Base-by-base conservation (phyloP, 2,329 filamentous ascomycete genomes). In the Xylaria sp. region DNA sequence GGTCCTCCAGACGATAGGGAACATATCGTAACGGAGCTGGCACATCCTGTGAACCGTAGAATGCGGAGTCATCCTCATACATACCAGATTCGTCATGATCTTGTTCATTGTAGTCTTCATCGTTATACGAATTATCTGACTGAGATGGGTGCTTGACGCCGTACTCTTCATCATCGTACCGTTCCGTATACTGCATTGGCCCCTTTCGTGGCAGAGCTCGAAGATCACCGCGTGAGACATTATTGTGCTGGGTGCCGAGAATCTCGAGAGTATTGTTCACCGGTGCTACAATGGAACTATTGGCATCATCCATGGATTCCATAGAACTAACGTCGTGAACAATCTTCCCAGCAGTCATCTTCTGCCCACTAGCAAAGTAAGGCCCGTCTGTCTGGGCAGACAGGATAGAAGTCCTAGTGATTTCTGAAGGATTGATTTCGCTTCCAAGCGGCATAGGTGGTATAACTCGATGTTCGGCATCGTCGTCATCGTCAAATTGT, bases 391-490 rank as follows among this genome's bases (percentile, higher is more conserved):
- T 90, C 34, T 89, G 86, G 35, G 90, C 89, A 4, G 92, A 94
- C 16, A 94, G 76, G 57, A 97, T 90, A 0, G 93, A 97, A 13
- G 89, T 89, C 67, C 93, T 83, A 0, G 93, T 97, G 58, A 97
- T 75, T 55, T 97, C 92, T 0, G 93, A 96, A 48, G 89, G 85
- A 65, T 90, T 89, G 59, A 96, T 84, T 58, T 91, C 90, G 74
- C 92, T 96, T 74, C 89, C 88, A 63, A 96, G 81, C 2, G 93
- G 93, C 88, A 97, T 91, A 4, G 90, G 90, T 5, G 92, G 88
- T 4, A 76, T 73, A 8, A 90, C 83, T 53, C 85, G 78, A 55
- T 84, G 80, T 60, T 83, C 77, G 1, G 66, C 69, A 34, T 82
- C 82, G 46, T 80, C 79, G 9, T 81, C 80, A 10, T 83, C 80